Conservation (phyloP, 2,329 filamentous ascomycete genomes). For the Epichloe bromicola region DNA sequence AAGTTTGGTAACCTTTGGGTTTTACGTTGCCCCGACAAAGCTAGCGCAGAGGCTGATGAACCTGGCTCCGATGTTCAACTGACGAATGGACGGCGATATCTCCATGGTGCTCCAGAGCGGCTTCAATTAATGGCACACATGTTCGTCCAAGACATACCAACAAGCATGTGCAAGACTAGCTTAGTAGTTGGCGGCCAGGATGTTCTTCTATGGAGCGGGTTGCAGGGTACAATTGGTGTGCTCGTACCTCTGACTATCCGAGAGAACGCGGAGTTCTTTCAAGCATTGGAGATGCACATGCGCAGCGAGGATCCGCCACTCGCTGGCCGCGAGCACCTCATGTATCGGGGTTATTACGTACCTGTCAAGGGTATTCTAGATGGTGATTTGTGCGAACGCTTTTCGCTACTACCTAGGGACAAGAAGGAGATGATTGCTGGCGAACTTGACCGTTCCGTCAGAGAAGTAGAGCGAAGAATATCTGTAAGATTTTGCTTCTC, state of each 20-base stretch:
- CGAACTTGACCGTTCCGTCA: slow-evolving; percentile 77
- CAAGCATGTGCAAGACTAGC: slow-evolving; percentile 75
- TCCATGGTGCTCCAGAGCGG: slow-evolving; percentile 78
- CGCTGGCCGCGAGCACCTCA: slow-evolving; percentile 84
- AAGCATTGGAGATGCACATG: slow-evolving; percentile 79
- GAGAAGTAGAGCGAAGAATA: slow-evolving; percentile 93
- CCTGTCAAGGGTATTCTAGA: slow-evolving; percentile 95
- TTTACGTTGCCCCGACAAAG: slow-evolving; percentile 72
- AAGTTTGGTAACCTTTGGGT: slow-evolving; percentile 97
- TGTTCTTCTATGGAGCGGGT: slow-evolving; percentile 81
- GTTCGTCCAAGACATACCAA: slow-evolving; percentile 84
- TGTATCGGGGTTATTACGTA: slow-evolving; percentile 89
- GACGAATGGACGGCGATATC: slow-evolving; percentile 77
- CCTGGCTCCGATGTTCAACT: slow-evolving; percentile 82
- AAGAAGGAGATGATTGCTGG: slow-evolving; percentile 92
- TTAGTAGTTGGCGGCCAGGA: slow-evolving; percentile 86
- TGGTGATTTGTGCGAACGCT: slow-evolving; percentile 89
- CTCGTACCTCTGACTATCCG: slow-evolving; percentile 82
- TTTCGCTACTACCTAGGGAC: slow-evolving; percentile 68
- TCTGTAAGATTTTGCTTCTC: slow-evolving; percentile 36
- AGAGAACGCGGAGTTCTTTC: slow-evolving; percentile 96
- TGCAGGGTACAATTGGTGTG: slow-evolving; percentile 92
- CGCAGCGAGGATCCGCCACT: slow-evolving; percentile 76
- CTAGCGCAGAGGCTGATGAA: slow-evolving; percentile 82
- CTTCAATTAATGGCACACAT: slow-evolving; percentile 77